Conservation (phyloP, 2,329 filamentous ascomycete genomes). For the Paecilomyces sp. region DNA sequence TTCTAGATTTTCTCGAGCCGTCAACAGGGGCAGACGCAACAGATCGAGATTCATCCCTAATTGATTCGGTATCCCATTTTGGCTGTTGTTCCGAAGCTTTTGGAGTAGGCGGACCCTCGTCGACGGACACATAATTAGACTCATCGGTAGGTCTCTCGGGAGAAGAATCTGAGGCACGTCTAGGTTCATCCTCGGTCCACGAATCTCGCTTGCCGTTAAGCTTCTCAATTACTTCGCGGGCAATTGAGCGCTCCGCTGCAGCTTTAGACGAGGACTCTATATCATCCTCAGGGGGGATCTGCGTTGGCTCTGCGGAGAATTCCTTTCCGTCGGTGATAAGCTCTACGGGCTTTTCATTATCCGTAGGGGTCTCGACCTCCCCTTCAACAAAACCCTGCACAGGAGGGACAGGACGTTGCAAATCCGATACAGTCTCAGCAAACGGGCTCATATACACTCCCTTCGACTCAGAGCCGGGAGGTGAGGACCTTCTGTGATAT, state of each 20-base stretch:
- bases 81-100: not conserved
- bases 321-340: constrained; percentile 11
- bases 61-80: not conserved
- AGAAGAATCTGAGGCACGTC: not conserved
- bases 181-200: not conserved
- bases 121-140: not conserved
- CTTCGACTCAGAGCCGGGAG: constrained; percentile 54
- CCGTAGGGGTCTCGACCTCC: constrained; percentile 40
- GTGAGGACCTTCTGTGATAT: constrained; percentile 58
- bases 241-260: constrained; percentile 9
- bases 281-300: not conserved
- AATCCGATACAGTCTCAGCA: constrained; percentile 36
- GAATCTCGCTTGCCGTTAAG: constrained; percentile 11
- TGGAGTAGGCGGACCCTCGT: not conserved
- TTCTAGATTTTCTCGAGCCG: constrained; percentile 5
- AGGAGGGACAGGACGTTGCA: constrained; percentile 11
- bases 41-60: constrained; percentile 10
- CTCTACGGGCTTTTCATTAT: constrained; percentile 20
- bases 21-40: constrained; percentile 12
- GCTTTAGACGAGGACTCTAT: not conserved
- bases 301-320: constrained; percentile 15
- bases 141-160: not conserved
- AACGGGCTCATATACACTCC: constrained; percentile 45
- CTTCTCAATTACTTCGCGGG: constrained; percentile 18
- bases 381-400: constrained; percentile 41